Evolutionary conservation across 345 rosid species (phyloP).

Genomic region (Hibiscus tridactylites): DNA sequence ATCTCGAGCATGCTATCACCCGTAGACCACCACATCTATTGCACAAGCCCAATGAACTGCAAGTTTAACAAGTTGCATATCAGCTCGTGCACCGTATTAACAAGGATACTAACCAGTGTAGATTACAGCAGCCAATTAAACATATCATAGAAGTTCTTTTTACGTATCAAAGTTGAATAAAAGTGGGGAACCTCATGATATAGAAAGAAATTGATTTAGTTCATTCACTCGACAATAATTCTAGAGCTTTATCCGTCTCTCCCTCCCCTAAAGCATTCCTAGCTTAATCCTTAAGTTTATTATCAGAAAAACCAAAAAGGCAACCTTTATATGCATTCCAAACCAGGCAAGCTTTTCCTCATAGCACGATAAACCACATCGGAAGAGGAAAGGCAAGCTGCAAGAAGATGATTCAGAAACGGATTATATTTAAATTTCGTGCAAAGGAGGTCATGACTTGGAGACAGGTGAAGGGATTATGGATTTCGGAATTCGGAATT

Average conservation of each 20-base stretch:
- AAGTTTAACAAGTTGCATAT: conserved; percentile 13
- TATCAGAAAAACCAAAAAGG: not conserved
- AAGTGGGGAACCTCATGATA: not conserved
- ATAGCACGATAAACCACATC: not conserved
- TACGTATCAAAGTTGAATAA: not conserved
- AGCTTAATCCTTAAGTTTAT: not conserved
- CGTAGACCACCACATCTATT: conserved; percentile 69
- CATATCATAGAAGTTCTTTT: not conserved
- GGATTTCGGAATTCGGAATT: not conserved
- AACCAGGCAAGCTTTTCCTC: not conserved
- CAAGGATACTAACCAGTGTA: not conserved
- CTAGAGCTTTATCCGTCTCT: not conserved
- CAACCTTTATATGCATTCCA: not conserved
- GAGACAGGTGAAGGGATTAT: not conserved
- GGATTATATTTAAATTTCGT: not conserved
- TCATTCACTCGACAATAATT: not conserved
- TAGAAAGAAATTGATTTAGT: not conserved
- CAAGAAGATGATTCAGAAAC: not conserved
- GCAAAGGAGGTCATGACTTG: not conserved
- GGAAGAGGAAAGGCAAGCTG: not conserved
- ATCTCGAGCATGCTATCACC: conserved; percentile 66
- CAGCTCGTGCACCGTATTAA: not conserved
- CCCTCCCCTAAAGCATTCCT: not conserved
- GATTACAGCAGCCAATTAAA: not conserved
- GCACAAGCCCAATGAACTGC: conserved; percentile 85